Base-by-base conservation (phyloP, 768 basidiomycete genomes). In the Mycena metata region DNA sequence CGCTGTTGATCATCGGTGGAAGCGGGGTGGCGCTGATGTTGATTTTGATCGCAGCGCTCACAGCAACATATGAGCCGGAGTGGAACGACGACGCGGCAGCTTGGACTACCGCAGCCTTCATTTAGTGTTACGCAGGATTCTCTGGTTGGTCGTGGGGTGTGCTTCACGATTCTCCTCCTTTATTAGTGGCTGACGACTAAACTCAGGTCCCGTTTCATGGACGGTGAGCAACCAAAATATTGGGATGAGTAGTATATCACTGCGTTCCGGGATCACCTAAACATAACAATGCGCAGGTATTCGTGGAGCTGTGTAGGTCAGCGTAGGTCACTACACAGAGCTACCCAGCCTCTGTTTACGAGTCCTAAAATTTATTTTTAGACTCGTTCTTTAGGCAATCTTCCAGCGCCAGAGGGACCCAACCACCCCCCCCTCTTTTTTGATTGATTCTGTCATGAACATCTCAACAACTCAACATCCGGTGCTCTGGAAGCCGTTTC, bases 101-200 rank as follows among this genome's bases (percentile, higher is more conserved):
- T 23, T 78, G 77, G 77, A 66, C 75, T 6, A 73, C 77, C 10
- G 72, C 60, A 65, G 79, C 78, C 0, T 82, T 84, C 54, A 73
- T 84, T 49, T 83, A 79, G 70, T 45, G 84, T n/a, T 84, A 84
- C 74, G 73, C 79, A 74, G 69, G 80, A 75, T 71, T 82, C 78
- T 42, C 78, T 72, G 80, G 79, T 69, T 47, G 72, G 72, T 65
- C 79, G 75, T 59, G 77, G 77, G 36, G 77, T 74, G 71, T 71
- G 74, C 77, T 67, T 10, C 69, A 24, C 23, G 15, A 36, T 46
- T 43, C 46, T 35, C 54, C 6, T 12, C 54, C 39, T 15, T 5
- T 67, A 66, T 49, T 73, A 26, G 54, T 41, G 17, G 50, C 43
- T 11, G 59, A 55, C 33, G 9, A n/a, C 43, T 21, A 2, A 26